Conservation (phyloP, 352 stramenopile genomes). For the Phytophthora aleatoria region DNA sequence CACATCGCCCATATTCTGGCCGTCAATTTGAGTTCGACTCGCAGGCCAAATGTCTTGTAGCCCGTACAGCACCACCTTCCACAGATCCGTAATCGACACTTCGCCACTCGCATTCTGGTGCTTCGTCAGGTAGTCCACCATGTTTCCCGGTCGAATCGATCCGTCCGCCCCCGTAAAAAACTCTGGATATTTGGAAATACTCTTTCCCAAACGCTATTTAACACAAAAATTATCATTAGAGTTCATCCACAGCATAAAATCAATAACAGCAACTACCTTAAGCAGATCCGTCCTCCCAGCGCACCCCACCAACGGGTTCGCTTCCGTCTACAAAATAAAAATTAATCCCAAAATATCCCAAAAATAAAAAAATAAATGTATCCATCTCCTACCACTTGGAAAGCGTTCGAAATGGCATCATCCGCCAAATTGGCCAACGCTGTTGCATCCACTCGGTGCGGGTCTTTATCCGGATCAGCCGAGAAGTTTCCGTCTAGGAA, state of each 20-base stretch:
- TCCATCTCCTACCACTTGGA: constrained; percentile 65
- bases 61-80: constrained; percentile 81
- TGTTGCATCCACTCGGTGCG: constrained; percentile 64
- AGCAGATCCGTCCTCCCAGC: constrained; percentile 72
- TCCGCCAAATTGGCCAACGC: constrained; percentile 60
- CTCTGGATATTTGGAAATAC: constrained; percentile 74
- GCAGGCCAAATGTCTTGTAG: constrained; percentile 87
- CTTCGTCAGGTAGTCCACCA: constrained; percentile 79
- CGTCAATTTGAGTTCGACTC: constrained; percentile 69
- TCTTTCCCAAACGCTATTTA: constrained; percentile 59
- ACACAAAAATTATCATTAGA: constrained; percentile 7
- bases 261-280: constrained; percentile 43
- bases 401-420: constrained; percentile 71
- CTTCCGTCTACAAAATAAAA: constrained; percentile 33
- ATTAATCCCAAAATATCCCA: not conserved
- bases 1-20: constrained; percentile 86
- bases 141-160: constrained; percentile 66
- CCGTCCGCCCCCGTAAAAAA: constrained; percentile 63
- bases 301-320: constrained; percentile 82
- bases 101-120: constrained; percentile 58
- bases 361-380: not conserved
- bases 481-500: constrained; percentile 77
- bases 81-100: constrained; percentile 72
- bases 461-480: constrained; percentile 37
- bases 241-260: not conserved